Evolutionary conservation across 345 rosid genomes (phyloP), one percentile per base, ranked within the genome.

Genomic region (Zanthoxylum bungeanum): DNA sequence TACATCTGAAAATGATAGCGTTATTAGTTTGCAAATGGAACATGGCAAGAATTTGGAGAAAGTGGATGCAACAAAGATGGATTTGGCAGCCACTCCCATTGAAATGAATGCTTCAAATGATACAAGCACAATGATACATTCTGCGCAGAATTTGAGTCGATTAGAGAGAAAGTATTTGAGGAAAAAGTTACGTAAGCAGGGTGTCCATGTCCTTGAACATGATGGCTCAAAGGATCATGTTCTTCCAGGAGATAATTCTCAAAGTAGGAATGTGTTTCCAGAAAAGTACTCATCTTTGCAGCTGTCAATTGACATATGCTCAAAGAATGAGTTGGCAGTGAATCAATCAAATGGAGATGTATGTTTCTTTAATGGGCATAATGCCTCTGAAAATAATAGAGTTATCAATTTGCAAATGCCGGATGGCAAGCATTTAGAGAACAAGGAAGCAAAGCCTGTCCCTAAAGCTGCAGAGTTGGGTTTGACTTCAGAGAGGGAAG

Each of bases 111-210:
- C 30, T 52, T 28, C 50, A 4, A 50, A 36, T 4, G 42, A 2
- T 19, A 53, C 5, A 2, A 68, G 33, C 51, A 17, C 7, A 58
- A 50, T 31, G 50, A 42, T 11, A 9, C 50, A 37, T 44, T 46
- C 57, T 24, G 4, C 11, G n/a, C 37, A 12, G 21, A 76, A 60
- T 9, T 51, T 53, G 50, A 60, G 64, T 42, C 16, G 28, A 7
- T 11, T 30, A 0, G 12, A 27, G 55, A 58, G 24, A 55, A 57
- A 68, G 68, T 42, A 27, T n/a, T 40, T 9, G 40, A 42, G 52
- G 53, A 69, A 24, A 62, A 64, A 27, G 75, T 47, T 25, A 67
- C 52, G 2, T 66, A 68, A 65, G 75, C 69, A 65, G 58, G 55
- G 10, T 61, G 42, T 1, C 9, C 46, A 14, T 56, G 63, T 64